phyloP scores from a whole-genome alignment of 257 asterid genomes.

The Apocynum venetum region DNA sequence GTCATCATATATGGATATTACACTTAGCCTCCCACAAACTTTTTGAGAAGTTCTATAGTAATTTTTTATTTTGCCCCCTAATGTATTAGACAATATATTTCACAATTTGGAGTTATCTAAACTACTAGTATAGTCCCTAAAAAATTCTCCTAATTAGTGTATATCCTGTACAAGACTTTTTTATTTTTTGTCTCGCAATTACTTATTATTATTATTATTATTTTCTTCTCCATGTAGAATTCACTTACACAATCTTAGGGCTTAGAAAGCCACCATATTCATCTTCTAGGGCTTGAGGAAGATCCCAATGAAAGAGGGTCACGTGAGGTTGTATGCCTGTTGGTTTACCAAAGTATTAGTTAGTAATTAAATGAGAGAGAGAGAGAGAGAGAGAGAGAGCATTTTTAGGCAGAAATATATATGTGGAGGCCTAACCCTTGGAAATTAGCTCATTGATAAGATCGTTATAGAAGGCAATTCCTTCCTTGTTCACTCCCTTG shows the following conservation, averaged over 20 bases:
- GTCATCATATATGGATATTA: too few species aligned
- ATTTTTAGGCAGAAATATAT: not conserved
- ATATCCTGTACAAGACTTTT: too few species aligned
- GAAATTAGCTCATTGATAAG: slow-evolving; percentile 51
- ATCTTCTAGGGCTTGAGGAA: slow-evolving; percentile 68
- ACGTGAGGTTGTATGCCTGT: slow-evolving; percentile 57
- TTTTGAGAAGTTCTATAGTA: too few species aligned
- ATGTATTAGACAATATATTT: too few species aligned
- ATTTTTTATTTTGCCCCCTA: too few species aligned
- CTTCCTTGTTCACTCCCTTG: slow-evolving; percentile 53
- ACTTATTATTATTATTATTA: too few species aligned
- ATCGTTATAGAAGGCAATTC: slow-evolving; percentile 55
- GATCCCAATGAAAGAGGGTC: slow-evolving; percentile 70
- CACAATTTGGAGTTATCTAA: too few species aligned
- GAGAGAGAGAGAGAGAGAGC: not conserved
- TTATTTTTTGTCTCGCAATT: too few species aligned
- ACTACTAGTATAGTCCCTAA: too few species aligned
- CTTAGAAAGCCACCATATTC: slow-evolving; percentile 68
- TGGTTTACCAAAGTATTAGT: not conserved
- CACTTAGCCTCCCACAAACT: too few species aligned
- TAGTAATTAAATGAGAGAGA: not conserved
- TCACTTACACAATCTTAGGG: slow-evolving; percentile 46
- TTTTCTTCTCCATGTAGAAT: too few species aligned
- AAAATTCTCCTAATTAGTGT: too few species aligned
- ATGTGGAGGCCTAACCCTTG: slow-evolving; percentile 28